phyloP scores from a whole-genome alignment of 2,329 filamentous ascomycete genomes.

The Zymoseptoria ardabiliae region DNA sequence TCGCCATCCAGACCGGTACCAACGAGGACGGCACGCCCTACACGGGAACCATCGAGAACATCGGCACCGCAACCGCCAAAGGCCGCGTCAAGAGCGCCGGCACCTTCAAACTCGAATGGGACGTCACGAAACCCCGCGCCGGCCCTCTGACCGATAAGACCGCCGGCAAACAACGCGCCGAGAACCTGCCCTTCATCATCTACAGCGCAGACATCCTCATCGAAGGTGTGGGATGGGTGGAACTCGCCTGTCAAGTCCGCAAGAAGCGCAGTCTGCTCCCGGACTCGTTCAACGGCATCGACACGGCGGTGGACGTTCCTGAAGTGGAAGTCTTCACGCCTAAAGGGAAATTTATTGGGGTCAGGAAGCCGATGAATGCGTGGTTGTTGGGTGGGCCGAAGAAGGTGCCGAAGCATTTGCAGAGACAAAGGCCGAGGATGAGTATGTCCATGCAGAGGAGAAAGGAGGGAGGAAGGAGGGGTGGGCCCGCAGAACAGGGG shows the following conservation, averaged over 20 bases:
- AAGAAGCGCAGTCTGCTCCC: slow-evolving; percentile 15
- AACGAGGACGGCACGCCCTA: slow-evolving; percentile 25
- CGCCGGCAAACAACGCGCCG: slow-evolving; percentile 56
- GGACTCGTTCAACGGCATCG: slow-evolving; percentile 15
- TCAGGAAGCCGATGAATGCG: slow-evolving; percentile 61
- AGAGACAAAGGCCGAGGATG: slow-evolving; percentile 53
- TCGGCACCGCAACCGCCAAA: slow-evolving; percentile 40
- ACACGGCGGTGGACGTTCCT: slow-evolving; percentile 40
- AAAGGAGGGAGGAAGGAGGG: slow-evolving; percentile 39
- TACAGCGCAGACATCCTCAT: slow-evolving; percentile 78
- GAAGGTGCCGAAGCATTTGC: slow-evolving; percentile 42
- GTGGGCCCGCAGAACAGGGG: neutral
- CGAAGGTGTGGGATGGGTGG: slow-evolving; percentile 89
- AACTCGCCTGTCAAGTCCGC: slow-evolving; percentile 75
- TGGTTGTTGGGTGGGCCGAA: slow-evolving; percentile 55
- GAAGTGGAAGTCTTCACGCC: slow-evolving; percentile 80
- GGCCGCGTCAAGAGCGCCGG: slow-evolving; percentile 55
- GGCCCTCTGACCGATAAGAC: slow-evolving; percentile 60
- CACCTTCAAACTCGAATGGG: slow-evolving; percentile 64
- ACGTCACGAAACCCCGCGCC: slow-evolving; percentile 73
- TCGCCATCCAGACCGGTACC: slow-evolving; percentile 62
- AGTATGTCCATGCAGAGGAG: slow-evolving; percentile 46
- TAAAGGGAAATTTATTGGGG: slow-evolving; percentile 69
- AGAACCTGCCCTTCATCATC: slow-evolving; percentile 70
- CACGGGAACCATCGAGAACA: slow-evolving; percentile 52